phyloP scores from a whole-genome alignment of 768 basidiomycete species.

The Phaeotremella fagi region DNA sequence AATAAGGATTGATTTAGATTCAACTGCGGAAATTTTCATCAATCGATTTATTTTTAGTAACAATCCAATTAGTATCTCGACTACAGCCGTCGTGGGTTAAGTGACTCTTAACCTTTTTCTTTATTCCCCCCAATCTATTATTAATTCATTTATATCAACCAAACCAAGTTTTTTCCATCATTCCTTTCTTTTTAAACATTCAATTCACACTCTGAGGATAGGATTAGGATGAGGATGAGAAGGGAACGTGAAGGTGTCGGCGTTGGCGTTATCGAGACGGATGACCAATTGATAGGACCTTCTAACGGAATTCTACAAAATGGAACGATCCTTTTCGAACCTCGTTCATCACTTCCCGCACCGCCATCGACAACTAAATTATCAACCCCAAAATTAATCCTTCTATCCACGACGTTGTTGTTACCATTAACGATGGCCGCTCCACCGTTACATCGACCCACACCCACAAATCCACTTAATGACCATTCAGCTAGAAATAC shows the following conservation, averaged over 20 bases:
- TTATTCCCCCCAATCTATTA: too few relatives aligned
- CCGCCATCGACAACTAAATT: neutral
- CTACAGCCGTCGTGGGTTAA: too few relatives aligned
- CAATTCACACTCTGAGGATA: too few relatives aligned
- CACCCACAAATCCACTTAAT: neutral
- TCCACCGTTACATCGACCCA: neutral
- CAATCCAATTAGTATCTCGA: too few relatives aligned
- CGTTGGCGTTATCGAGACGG: neutral
- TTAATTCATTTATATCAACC: too few relatives aligned
- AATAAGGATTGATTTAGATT: too few relatives aligned
- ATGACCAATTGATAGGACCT: neutral
- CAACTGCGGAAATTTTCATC: too few relatives aligned
- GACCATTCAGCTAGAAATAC: conserved; percentile 4
- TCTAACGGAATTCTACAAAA: neutral
- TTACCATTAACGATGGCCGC: conserved; percentile 5
- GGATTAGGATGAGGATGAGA: too few relatives aligned
- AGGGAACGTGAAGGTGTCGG: neutral
- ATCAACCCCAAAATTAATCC: neutral
- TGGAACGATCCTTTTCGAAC: neutral
- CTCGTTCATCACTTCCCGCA: neutral
- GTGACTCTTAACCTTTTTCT: too few relatives aligned
- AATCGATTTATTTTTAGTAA: too few relatives aligned
- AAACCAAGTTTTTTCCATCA: too few relatives aligned
- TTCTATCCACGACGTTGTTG: conserved; percentile 1
- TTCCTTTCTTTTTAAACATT: too few relatives aligned